Base-by-base conservation (phyloP, 345 rosid species). In the Lagerstroemia speciosa region DNA sequence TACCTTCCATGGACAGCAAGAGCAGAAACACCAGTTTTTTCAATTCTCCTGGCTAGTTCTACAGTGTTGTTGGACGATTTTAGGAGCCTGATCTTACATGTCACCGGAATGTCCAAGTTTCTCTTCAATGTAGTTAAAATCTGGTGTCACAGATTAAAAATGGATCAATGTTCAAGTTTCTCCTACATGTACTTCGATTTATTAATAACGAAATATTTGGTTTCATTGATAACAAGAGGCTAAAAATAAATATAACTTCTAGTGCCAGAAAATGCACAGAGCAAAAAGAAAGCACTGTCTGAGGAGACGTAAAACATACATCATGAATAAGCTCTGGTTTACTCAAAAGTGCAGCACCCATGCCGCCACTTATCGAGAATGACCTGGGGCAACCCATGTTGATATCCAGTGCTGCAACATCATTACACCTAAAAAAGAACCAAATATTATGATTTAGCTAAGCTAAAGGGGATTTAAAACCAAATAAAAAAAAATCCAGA, bases 311-410 rank as follows among this genome's bases (percentile, higher is more conserved):
- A 74, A 34, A 32, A 65, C 83, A 71, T 83, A 93, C 98, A 86
- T 93, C 97, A 60, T 80, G 88, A 75, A 90, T 90, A 41, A 93
- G 90, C 68, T 93, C 89, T 7, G 96, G 97, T 73, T 87, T 90
- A 66, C 78, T 70, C 79, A 93, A 78, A 52, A 93, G 78, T 62
- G 97, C 98, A 82, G 98, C 96, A 52, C 98, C 98, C 98, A 93
- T 93, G 64, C 98, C 98, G 65, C 97, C 98, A 68, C 92, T 92
- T 67, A 90, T 63, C 68, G 98, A 93, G 81, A 93, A 93, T 64
- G 96, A 83, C 78, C 73, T 93, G 37, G 98, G 98, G 74, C 97
- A 93, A 73, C 98, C 98, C 98, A 93, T 93, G 72, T 93, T 93
- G 73, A 93, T 77, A 80, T 93, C 98, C 58, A 93, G 76, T 24